Base-by-base conservation (phyloP, 2,329 filamentous ascomycete species). In the Aureobasidium subglaciale region DNA sequence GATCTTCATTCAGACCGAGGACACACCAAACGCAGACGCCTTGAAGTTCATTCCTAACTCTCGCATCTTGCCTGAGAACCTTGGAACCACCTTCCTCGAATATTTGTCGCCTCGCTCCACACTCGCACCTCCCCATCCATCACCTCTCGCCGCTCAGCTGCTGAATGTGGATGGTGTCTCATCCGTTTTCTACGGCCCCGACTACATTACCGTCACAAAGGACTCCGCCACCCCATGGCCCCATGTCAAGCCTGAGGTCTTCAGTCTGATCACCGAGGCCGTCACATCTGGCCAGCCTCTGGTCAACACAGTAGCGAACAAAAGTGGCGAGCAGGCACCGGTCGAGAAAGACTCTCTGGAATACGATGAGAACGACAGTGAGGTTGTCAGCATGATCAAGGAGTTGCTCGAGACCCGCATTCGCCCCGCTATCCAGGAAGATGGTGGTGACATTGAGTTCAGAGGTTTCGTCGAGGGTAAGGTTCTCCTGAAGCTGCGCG, bases 351-450 rank as follows among this genome's bases (percentile, higher is more conserved):
- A 95, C 64, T 87, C 83, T 58, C 75, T 96, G 50, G 82, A 82
- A 20, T 96, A 92, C 70, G 85, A 92, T 64, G 90, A 96, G 68
- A 86, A 95, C 60, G 93, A 99, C 69, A 86, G 85, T 62, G 93
- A 99, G 73, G 89, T 96, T 10, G 87, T 99, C 8, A 87, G 90
- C 58, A 97, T 97, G 93, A 97, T 99, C 74, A 96, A 97, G 75
- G 93, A 99, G 74, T 76, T 99, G 29, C 78, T 99, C 32, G 93
- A 99, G 73, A 99, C 93, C 24, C 81, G 93, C 59, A 96, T 99
- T 66, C 81, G 93, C 40, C 93, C 93, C 0, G 88, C 92, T 1
- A 99, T 99, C 60, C 93, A 97, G 71, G 93, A 97, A 70, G 93
- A 99, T 63, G 93, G 93, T 45, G 93, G 93, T 42, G 93, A 99